Conservation (phyloP, 2,329 filamentous ascomycete species). For the Alternaria incomplexa region DNA sequence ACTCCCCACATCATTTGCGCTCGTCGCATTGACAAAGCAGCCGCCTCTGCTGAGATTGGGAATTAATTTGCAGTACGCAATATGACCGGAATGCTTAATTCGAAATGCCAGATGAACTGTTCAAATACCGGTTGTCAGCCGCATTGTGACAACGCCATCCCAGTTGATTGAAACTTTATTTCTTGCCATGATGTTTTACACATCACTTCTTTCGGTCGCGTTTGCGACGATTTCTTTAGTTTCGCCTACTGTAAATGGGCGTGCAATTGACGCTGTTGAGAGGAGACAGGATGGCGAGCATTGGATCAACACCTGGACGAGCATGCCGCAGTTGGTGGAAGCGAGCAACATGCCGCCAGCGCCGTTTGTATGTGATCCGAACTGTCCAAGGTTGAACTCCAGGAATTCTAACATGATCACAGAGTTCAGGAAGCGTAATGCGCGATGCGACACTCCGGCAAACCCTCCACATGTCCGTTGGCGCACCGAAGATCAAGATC, state of each 20-base stretch:
- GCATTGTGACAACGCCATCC: too few relatives aligned
- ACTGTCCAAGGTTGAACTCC: constrained; percentile 7
- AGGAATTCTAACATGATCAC: background rate
- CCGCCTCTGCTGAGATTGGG: constrained; percentile 8
- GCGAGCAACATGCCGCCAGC: constrained; percentile 65
- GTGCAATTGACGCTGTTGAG: constrained; percentile 4
- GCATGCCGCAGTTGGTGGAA: constrained; percentile 70
- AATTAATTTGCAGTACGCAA: constrained; percentile 1
- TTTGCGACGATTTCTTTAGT: background rate
- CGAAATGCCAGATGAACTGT: background rate
- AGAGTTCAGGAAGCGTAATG: constrained; percentile 65
- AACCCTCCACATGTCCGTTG: constrained; percentile 66
- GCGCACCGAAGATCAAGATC: constrained; percentile 64
- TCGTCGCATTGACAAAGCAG: background rate
- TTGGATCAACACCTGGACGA: constrained; percentile 68
- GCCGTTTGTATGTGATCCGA: constrained; percentile 54
- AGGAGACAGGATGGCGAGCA: constrained; percentile 49
- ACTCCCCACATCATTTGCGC: constrained; percentile 3
- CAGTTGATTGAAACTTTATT: background rate
- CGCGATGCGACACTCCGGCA: constrained; percentile 69
- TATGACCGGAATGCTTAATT: background rate
- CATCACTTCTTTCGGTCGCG: background rate
- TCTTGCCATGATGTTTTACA: background rate
- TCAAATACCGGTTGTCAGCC: background rate
- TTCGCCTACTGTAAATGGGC: background rate